Conservation (phyloP, 2,329 filamentous ascomycete species). For the Colletotrichum limetticola region DNA sequence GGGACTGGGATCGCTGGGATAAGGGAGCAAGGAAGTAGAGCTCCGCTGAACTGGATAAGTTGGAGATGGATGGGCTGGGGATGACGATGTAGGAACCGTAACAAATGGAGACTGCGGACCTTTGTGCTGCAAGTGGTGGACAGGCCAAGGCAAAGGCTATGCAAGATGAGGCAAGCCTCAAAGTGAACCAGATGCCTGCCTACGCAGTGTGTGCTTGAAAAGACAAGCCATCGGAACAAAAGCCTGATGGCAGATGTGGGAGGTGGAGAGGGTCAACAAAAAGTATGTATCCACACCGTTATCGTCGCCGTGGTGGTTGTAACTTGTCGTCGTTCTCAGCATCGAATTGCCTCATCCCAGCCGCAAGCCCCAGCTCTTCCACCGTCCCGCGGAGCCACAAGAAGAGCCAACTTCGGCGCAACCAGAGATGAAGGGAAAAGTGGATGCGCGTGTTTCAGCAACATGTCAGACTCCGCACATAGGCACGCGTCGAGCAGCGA, state of each 20-base stretch:
- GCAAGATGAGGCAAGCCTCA: slow-evolving; percentile 7
- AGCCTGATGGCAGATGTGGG: too few species aligned
- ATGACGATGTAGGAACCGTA: slow-evolving; percentile 15
- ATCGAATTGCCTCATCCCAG: slow-evolving; percentile 12
- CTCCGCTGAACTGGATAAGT: slow-evolving; percentile 16
- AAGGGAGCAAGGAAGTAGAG: slow-evolving; percentile 2
- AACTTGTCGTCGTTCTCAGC: slow-evolving; percentile 4
- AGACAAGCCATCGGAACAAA: too few species aligned
- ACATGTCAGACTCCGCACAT: slow-evolving; percentile 22
- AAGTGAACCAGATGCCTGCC: too few species aligned
- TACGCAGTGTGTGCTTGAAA: too few species aligned
- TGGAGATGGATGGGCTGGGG: slow-evolving; percentile 14
- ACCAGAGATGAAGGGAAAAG: slow-evolving; percentile 23
- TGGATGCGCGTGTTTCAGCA: slow-evolving; percentile 30
- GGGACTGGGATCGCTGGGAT: neutral
- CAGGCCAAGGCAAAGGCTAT: slow-evolving; percentile 1
- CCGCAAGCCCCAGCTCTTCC: neutral
- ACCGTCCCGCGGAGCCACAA: slow-evolving; percentile 1
- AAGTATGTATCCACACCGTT: neutral
- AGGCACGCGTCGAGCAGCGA: slow-evolving; percentile 28
- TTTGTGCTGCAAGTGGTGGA: slow-evolving; percentile 1
- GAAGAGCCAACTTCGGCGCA: slow-evolving; percentile 13
- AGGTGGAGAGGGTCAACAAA: neutral
- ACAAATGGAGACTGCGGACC: slow-evolving; percentile 11
- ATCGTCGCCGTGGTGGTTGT: neutral